Percentiles rank a stretch among this genome's conserved stretches.
phyloP scores from a whole-genome alignment of 2,329 filamentous ascomycete species.

The Exophiala oligosperma region DNA sequence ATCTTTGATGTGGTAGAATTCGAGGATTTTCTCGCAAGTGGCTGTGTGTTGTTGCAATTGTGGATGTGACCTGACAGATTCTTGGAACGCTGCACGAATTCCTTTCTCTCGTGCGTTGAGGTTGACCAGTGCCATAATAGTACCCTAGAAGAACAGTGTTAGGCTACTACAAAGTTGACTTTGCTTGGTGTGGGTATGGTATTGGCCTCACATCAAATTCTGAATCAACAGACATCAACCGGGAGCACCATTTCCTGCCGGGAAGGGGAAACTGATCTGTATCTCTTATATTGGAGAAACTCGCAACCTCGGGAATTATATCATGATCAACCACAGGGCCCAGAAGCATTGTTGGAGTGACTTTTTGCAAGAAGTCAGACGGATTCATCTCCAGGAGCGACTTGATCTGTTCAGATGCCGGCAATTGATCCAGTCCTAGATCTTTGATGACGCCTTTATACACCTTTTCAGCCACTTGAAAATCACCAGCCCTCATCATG shows the following conservation, averaged over 20 bases:
- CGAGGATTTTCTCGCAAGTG: conserved; percentile 31
- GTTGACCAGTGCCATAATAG: conserved; percentile 1
- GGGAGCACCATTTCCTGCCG: conserved; percentile 47
- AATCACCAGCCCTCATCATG: conserved; percentile 41
- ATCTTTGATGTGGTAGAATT: conserved; percentile 41
- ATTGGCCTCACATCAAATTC: conserved; percentile 41
- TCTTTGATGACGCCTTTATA: conserved; percentile 43
- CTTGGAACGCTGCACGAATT: conserved; percentile 11
- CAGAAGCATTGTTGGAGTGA: conserved; percentile 37
- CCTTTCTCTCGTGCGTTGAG: background rate
- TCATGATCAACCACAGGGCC: conserved; percentile 45
- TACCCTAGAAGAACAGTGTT: background rate
- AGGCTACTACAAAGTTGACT: background rate
- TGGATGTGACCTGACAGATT: background rate
- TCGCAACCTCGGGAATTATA: conserved; percentile 33
- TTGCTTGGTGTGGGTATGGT: background rate
- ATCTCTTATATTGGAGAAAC: background rate
- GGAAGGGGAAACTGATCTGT: background rate
- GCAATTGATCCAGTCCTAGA: conserved; percentile 37
- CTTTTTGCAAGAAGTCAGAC: conserved; percentile 42
- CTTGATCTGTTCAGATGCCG: conserved; percentile 41
- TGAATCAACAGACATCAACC: conserved; percentile 49
- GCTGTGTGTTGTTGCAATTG: conserved; percentile 26
- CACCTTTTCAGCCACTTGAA: conserved; percentile 39
- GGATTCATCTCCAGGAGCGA: conserved; percentile 40